Conservation (phyloP, 2,329 filamentous ascomycete species). For the Aspergillus puulaauensis region DNA sequence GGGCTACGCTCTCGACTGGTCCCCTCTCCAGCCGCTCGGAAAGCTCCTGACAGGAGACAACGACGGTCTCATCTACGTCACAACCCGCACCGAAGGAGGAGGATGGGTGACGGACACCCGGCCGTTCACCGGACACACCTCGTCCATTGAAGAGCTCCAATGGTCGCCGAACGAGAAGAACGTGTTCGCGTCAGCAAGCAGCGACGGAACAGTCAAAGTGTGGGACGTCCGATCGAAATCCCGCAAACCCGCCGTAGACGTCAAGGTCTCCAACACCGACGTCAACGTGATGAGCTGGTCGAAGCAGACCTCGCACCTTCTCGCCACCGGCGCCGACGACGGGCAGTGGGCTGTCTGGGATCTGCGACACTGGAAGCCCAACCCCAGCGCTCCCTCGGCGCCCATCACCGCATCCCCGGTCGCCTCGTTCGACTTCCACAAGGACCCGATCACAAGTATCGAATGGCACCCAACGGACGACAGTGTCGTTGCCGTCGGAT, state of each 20-base stretch:
- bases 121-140: slow-evolving; percentile 78
- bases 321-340: slow-evolving; percentile 90
- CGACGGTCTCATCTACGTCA: slow-evolving; percentile 83
- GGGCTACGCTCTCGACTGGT: slow-evolving; percentile 98
- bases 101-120: slow-evolving; percentile 85
- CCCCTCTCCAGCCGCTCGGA: slow-evolving; percentile 72
- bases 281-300: slow-evolving; percentile 99
- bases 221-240: slow-evolving; percentile 95
- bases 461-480: slow-evolving; percentile 99
- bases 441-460: slow-evolving; percentile 90
- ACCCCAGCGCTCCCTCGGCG: slow-evolving; percentile 47
- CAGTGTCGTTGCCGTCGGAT: slow-evolving; percentile 88
- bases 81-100: slow-evolving; percentile 81
- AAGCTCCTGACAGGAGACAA: slow-evolving; percentile 92
- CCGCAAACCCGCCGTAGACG: slow-evolving; percentile 80
- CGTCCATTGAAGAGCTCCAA: slow-evolving; percentile 90
- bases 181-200: slow-evolving; percentile 91
- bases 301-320: slow-evolving; percentile 78
- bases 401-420: slow-evolving; percentile 69
- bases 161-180: slow-evolving; percentile 93
- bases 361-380: slow-evolving; percentile 86
- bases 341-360: slow-evolving; percentile 97
- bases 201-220: slow-evolving; percentile 90
- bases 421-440: slow-evolving; percentile 94
- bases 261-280: slow-evolving; percentile 79